Percentiles rank a stretch among this genome's conserved stretches.
Evolutionary conservation across 2,329 filamentous ascomycete genomes (phyloP).

Genomic region (Aspergillus versicolor): DNA sequence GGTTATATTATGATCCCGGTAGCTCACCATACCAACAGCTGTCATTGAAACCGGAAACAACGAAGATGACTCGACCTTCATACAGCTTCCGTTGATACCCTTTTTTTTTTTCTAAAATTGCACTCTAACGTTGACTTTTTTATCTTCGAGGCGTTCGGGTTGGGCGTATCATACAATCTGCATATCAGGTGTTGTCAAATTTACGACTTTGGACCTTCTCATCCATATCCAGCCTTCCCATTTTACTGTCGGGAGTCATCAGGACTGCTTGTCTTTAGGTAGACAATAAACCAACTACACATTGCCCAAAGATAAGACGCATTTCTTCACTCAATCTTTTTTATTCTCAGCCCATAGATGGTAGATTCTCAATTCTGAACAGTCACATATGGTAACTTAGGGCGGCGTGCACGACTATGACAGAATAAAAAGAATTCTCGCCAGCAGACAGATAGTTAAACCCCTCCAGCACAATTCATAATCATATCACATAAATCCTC

Average conservation of each 20-base stretch:
- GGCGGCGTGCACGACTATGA: neutral
- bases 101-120: neutral
- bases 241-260: neutral
- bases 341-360: neutral
- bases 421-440: neutral
- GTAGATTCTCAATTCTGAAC: neutral
- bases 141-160: constrained; percentile 2
- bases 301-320: neutral
- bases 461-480: neutral
- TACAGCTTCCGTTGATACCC: constrained; percentile 40
- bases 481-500: neutral
- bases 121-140: neutral
- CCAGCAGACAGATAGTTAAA: neutral
- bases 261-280: neutral
- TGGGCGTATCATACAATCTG: constrained; percentile 7
- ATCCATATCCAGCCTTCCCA: neutral
- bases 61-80: constrained; percentile 42
- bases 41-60: constrained; percentile 41
- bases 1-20: constrained; percentile 50
- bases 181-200: constrained; percentile 17
- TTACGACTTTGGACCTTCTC: neutral
- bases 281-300: neutral
- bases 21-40: constrained; percentile 52
- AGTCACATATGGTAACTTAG: neutral
- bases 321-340: neutral